phyloP scores from a whole-genome alignment of 139 green algal species.

The Haematococcus sp. region DNA sequence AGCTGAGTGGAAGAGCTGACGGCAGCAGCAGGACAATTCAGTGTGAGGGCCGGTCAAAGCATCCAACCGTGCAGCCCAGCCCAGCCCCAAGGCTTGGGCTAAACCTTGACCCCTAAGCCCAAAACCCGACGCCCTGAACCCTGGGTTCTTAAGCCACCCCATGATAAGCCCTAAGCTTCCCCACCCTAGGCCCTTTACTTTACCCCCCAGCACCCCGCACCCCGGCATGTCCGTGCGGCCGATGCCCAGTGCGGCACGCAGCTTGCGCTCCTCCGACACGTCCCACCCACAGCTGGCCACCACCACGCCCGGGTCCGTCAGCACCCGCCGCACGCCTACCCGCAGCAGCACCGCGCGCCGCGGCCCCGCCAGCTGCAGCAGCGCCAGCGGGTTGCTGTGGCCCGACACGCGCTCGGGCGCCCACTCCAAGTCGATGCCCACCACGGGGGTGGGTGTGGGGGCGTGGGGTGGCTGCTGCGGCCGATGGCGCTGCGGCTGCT shows the following conservation, averaged over 20 bases:
- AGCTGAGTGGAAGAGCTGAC: too few relatives aligned
- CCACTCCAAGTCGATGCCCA: constrained; percentile 25
- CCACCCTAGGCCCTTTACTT: too few relatives aligned
- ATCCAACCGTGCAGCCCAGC: too few relatives aligned
- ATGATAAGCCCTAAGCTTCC: too few relatives aligned
- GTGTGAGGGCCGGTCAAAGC: too few relatives aligned
- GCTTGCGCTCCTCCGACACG: neutral
- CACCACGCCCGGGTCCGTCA: neutral
- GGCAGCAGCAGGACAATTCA: too few relatives aligned
- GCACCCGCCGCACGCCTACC: neutral
- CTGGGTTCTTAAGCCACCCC: too few relatives aligned
- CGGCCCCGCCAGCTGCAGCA: constrained; percentile 18
- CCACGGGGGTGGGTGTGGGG: neutral
- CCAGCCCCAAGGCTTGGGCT: too few relatives aligned
- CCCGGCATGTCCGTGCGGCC: neutral
- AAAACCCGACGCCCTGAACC: too few relatives aligned
- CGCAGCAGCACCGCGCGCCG: constrained; percentile 16
- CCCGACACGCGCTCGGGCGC: constrained; percentile 7
- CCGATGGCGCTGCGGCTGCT: neutral
- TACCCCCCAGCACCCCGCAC: constrained; percentile 5
- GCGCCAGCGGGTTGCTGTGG: neutral
- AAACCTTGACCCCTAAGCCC: too few relatives aligned
- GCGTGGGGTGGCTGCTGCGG: neutral
- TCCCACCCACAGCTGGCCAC: constrained; percentile 10
- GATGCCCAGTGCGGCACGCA: neutral